Evolutionary conservation across 331 rosid species (phyloP), one percentile per base, ranked within the genome.

Genomic region (Quercus phellos): DNA sequence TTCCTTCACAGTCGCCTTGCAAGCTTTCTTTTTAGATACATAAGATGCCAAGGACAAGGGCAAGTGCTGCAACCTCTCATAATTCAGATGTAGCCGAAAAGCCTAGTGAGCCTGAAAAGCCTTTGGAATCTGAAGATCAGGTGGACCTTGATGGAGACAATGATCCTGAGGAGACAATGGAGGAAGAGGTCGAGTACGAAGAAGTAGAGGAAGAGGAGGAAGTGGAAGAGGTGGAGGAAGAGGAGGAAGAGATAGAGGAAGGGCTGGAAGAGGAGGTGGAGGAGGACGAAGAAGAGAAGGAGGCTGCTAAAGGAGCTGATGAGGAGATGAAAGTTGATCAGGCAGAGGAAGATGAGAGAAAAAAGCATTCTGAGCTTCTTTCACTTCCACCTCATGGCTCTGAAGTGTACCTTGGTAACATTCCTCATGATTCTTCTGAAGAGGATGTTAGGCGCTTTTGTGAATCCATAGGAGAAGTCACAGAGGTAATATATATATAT

Each of bases 371-470:
- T 11, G 92, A 89, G 75, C 92, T 91, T 82, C 94, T 89, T 89
- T 86, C 90, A 0, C 91, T 90, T 78, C 97, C 97, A 55, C 91
- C 92, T 13, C 92, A 91, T 77, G 97, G 92, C 2, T 88, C 97
- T 46, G 89, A 85, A 74, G 92, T 91, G 51, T 89, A 89, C 84
- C 79, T 91, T 80, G 94, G 92, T 70, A 92, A 92, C 73, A 83
- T 91, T 86, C 88, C 92, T 75, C 84, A 58, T 13, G 83, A 81
- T 3, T 82, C 82, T 75, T 82, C 91, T 63, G 89, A 88, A 82
- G 87, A 84, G 75, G 92, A 91, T 82, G 81, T 91, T 82, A 89
- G 61, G 79, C 80, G 32, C 58, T 89, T 88, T 77, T 91, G 97
- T 84, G 82, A 81, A 75, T 82, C 91, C 60, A 77, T 91, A 9